Base-by-base conservation (phyloP, 371 early-diverging fungal species). In the Mucor lusitanicus region DNA sequence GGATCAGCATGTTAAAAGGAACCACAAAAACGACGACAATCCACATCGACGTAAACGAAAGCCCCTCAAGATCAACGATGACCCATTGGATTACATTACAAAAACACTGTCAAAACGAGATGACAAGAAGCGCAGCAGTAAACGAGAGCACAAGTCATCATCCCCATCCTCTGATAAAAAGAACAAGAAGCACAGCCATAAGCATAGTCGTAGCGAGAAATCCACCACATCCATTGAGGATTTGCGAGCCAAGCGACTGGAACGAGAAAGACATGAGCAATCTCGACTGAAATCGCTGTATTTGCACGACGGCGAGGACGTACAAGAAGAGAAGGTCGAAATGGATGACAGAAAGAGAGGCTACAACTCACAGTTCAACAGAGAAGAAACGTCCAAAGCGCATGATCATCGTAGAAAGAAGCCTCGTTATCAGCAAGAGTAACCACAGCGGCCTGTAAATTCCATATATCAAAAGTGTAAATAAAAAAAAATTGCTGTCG, bases 191-290 rank as follows among this genome's bases (percentile, higher is more conserved):
- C 37, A 59, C 15, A 19, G 39, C 23, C 58, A 58, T 32, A 42
- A 25, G 23, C 35, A 21, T 23, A 39, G 17, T 66, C 37, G 21
- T 33, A 27, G 44, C 2, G 19, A 59, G 21, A 64, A 35, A 11
- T 25, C 32, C 35, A 58, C 72, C 6, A 42, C 74, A 13, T 69
- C 73, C 2, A 81, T 84, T 6, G 80, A 79, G 63, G 73, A 62
- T 1, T 69, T 84, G 7, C 66, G 84, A 35, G 77, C 67, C n/a
- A 75, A 80, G 59, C 62, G 84, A 53, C 30, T 75, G 30, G 78
- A 68, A 32, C 67, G 84, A 39, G 84, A 84, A 67, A 70, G 57
- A 48, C 46, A 64, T 4, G 84, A 84, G 30, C 68, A 74, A 37
- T 54, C 53, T 15, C 68, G 84, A 6, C 44, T 71, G 32, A 65